Evolutionary conservation across 495 filamentous ascomycete genomes (phyloP).

Genomic region (Poronia punctata): DNA sequence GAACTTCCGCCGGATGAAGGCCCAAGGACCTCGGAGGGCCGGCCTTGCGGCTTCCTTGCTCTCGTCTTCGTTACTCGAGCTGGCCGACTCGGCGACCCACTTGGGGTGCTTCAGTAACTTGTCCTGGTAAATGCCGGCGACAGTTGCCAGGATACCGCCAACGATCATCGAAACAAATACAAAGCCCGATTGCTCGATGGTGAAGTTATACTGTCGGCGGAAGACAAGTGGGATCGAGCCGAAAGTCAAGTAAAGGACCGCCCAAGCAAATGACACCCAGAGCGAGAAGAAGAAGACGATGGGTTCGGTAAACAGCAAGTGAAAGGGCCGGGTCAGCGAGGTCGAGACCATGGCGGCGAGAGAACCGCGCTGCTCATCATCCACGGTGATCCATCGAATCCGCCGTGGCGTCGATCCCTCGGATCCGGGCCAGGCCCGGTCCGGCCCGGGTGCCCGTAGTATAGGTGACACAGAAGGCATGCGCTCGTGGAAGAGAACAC

Average conservation of each 20-base stretch:
- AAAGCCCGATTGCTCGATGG: slow-evolving; percentile 56
- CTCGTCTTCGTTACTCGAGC: slow-evolving; percentile 25
- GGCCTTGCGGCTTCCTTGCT: slow-evolving; percentile 3
- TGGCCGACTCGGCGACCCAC: slow-evolving; percentile 32
- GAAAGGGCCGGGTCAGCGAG: slow-evolving; percentile 74
- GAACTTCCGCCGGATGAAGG: slow-evolving; percentile 30
- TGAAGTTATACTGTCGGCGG: slow-evolving; percentile 60
- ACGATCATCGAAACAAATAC: slow-evolving; percentile 70
- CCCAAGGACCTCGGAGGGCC: slow-evolving; percentile 23
- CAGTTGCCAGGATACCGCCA: slow-evolving; percentile 60
- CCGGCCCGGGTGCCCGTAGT: too few relatives aligned
- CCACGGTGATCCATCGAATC: slow-evolving; percentile 78
- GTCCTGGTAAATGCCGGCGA: slow-evolving; percentile 71
- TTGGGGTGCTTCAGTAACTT: slow-evolving; percentile 33
- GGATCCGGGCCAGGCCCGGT: background rate
- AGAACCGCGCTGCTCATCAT: slow-evolving; percentile 71
- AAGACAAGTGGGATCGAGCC: slow-evolving; percentile 75
- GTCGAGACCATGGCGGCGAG: slow-evolving; percentile 65
- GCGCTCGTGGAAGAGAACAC: slow-evolving; percentile 39
- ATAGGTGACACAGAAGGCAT: background rate
- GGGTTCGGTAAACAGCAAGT: slow-evolving; percentile 80
- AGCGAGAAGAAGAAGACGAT: slow-evolving; percentile 93
- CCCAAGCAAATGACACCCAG: slow-evolving; percentile 89
- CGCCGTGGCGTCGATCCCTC: slow-evolving; percentile 36
- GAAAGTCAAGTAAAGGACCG: slow-evolving; percentile 79